These are phyloP conservation scores for Wallacemonas sp. DNA, from an alignment of 208 protist genomes.

Conservation along the genomic window DNA sequence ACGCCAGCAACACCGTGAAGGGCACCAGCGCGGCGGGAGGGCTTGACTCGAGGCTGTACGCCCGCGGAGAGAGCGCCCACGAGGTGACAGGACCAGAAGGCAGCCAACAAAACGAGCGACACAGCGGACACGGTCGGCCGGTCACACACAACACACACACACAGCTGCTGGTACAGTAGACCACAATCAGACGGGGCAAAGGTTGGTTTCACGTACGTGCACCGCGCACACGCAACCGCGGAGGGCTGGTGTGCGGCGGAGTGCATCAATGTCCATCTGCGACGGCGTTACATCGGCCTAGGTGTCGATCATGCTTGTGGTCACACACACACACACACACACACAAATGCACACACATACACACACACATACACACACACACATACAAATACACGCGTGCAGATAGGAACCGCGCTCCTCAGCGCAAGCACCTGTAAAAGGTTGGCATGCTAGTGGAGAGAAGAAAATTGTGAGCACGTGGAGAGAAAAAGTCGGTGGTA, in stretches of 20 bases:
- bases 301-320: conserved; percentile 11
- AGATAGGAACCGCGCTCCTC: no score
- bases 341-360: conserved; percentile 1
- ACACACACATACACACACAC: neutral
- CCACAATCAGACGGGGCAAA: conserved; percentile 8
- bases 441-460: conserved; percentile 17
- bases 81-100: conserved; percentile 7
- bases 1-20: neutral
- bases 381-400: neutral
- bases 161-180: no score
- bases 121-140: no score
- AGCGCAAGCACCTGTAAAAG: no score
- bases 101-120: neutral
- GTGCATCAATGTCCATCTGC: conserved; percentile 10
- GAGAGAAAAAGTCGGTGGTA: no score
- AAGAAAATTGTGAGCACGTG: no score
- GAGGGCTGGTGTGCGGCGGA: neutral
- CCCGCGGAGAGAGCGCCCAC: conserved; percentile 8
- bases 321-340: neutral
- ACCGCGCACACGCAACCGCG: no score
- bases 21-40: neutral
- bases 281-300: conserved; percentile 13
- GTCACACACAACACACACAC: no score
- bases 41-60: conserved; percentile 11
- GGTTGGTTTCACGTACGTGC: conserved; percentile 2